These are phyloP conservation scores for Pythium chondricola DNA, from an alignment of 352 stramenopile species.

Conservation along the genomic window DNA sequence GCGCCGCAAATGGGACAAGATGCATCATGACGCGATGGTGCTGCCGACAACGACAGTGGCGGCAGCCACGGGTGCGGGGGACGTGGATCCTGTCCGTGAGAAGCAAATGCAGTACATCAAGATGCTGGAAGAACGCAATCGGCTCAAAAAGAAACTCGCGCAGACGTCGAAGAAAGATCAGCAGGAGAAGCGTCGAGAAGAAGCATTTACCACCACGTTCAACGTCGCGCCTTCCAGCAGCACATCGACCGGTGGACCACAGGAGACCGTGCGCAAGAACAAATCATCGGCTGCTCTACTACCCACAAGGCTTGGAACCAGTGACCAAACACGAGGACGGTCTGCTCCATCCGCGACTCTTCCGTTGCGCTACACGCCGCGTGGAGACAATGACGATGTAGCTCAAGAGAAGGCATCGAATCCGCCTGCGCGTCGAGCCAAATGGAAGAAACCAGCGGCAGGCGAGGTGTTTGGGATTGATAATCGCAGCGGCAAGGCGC, in stretches of 20 bases:
- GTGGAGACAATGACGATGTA: background rate
- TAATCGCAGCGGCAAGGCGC: constrained; percentile 12
- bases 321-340: constrained; percentile 25
- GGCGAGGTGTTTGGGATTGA: constrained; percentile 8
- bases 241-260: background rate
- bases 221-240: constrained; percentile 36
- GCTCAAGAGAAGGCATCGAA: constrained; percentile 3
- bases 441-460: constrained; percentile 31
- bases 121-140: constrained; percentile 79
- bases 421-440: constrained; percentile 23
- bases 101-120: constrained; percentile 82
- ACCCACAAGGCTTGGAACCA: constrained; percentile 21
- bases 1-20: constrained; percentile 26
- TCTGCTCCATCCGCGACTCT: constrained; percentile 42
- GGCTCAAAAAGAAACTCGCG: constrained; percentile 73
- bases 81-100: constrained; percentile 46
- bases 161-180: constrained; percentile 42
- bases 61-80: background rate
- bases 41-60: background rate
- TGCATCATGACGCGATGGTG: constrained; percentile 1
- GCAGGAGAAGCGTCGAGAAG: constrained; percentile 52
- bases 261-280: constrained; percentile 29
- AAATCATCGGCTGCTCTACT: constrained; percentile 39
- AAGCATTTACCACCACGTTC: constrained; percentile 75
- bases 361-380: constrained; percentile 11